Evolutionary conservation across 768 basidiomycete species (phyloP), one percentile per base, ranked within the genome.

Genomic region (Suillus fuscotomentosus): DNA sequence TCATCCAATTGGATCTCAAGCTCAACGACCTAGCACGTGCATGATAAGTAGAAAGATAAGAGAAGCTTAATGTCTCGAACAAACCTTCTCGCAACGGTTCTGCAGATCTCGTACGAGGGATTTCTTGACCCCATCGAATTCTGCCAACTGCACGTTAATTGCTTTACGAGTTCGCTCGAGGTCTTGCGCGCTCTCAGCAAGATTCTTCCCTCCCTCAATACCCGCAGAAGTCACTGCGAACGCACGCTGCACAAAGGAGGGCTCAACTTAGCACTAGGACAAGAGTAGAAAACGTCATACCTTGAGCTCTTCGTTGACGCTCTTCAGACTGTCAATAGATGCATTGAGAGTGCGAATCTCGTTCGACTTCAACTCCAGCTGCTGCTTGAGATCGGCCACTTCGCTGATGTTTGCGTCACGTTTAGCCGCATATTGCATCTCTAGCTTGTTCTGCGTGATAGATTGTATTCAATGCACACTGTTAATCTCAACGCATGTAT

Each of bases 51-150:
- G 43, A 55, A 11, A 66, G 39, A 47, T 48, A 39, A 64, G 60
- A 63, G 53, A 59, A 65, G 41, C 17, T 31, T 42, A 27, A 8
- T n/a, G 4, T 20, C 27, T 27, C 24, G 10, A 47, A 69, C 78
- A 66, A 61, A 94, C 96, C 89, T 99, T 99, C 83, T 99, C 97
- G 76, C 97, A 99, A 36, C 97, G 95, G 77, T 99, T 98, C 81
- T 98, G 97, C 70, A 99, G 79, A 82, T 99, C 97, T 43, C 95
- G 90, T 93, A 99, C 97, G 67, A 99, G 86, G 56, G 93, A 97
- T 82, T 97, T 97, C 86, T 99, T 99, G 70, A 97, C 95, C 22
- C 93, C 91, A 74, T 99, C 97, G 76, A 99, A 99, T 74, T 99
- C 97, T 65, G 96, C 94, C 65, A 97, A 88, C 73, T 99, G 97